Percentiles rank a stretch among this genome's conserved stretches.
Conservation (phyloP, 352 stramenopile genomes). For the Phytophthora colocasiae region DNA sequence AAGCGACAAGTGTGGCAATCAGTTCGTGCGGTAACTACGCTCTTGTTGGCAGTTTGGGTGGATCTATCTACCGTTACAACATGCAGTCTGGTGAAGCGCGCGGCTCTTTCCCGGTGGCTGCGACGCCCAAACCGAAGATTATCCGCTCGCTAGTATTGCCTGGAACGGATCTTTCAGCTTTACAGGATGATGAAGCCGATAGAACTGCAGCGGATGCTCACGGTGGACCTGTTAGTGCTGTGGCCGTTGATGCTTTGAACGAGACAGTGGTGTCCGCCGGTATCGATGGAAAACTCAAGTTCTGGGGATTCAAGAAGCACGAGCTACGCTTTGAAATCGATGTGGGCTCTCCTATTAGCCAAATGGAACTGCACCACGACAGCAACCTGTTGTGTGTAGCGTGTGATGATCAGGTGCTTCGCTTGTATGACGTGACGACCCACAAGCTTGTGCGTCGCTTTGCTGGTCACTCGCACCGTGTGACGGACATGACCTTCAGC, state of each 20-base stretch:
- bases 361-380: constrained; percentile 88
- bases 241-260: constrained; percentile 91
- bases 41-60: constrained; percentile 92
- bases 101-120: constrained; percentile 90
- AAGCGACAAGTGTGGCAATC: constrained; percentile 78
- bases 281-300: constrained; percentile 91
- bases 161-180: constrained; percentile 39
- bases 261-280: constrained; percentile 79
- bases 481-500: constrained; percentile 92
- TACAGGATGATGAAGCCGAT: constrained; percentile 44
- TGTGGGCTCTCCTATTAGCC: constrained; percentile 78
- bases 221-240: constrained; percentile 81
- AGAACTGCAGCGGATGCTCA: constrained; percentile 57
- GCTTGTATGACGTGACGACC: constrained; percentile 88
- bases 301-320: constrained; percentile 91
- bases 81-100: constrained; percentile 94
- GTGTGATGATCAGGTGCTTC: constrained; percentile 89
- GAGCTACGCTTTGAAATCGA: constrained; percentile 68
- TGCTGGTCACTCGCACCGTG: constrained; percentile 76
- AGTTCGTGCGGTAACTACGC: constrained; percentile 96
- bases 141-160: constrained; percentile 74
- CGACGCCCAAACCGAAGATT: constrained; percentile 67
- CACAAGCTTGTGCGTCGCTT: constrained; percentile 91
- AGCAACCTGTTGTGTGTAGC: constrained; percentile 89
- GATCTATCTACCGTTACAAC: constrained; percentile 96